These are phyloP conservation scores for Neurospora sp. DNA, from an alignment of 2,329 filamentous ascomycete species.

Conservation along the genomic window DNA sequence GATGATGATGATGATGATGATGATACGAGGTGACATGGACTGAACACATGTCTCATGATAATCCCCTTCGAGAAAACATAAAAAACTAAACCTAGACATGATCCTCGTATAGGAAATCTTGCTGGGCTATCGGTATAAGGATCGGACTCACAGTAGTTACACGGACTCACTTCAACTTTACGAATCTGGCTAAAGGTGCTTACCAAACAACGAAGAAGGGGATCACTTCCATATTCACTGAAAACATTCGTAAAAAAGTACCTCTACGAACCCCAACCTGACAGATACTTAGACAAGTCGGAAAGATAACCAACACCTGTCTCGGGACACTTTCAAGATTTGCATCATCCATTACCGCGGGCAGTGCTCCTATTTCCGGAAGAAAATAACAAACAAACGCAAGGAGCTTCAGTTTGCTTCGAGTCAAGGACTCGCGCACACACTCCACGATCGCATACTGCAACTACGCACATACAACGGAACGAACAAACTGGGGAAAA, in stretches of 20 bases:
- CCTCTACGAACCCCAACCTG: not conserved
- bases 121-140: not conserved
- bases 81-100: not conserved
- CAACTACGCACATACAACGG: not conserved
- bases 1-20: not conserved
- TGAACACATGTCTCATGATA: not conserved
- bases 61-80: not conserved
- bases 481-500: not conserved
- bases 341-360: not conserved
- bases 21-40: not conserved
- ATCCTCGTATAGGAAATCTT: not conserved
- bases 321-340: not conserved
- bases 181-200: not conserved
- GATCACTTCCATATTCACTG: not conserved
- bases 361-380: not conserved
- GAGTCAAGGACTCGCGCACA: not conserved
- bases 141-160: not conserved
- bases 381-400: not conserved
- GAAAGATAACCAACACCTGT: not conserved
- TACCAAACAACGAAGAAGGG: not conserved
- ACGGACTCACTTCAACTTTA: not conserved
- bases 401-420: not conserved
- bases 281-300: not conserved
- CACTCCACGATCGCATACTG: not conserved
- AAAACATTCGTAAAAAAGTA: not conserved